phyloP scores from a whole-genome alignment of 2,329 filamentous ascomycete genomes.

The Neonectria ditissima region DNA sequence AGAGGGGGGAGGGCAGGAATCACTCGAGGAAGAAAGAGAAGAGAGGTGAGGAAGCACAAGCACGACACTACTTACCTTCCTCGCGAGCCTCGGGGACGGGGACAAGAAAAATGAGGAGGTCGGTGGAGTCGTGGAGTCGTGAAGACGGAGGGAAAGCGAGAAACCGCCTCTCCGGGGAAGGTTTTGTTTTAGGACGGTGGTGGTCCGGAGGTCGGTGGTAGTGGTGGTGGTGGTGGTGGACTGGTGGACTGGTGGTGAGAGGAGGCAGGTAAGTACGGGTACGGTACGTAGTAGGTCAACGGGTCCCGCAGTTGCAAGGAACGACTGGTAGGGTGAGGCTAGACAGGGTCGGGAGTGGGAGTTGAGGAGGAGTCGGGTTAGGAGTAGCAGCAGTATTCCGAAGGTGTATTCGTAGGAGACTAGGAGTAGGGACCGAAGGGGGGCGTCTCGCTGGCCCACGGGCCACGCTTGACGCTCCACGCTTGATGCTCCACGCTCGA shows the following conservation, averaged over 20 bases:
- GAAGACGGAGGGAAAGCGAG: constrained; percentile 49
- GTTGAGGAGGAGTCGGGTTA: constrained; percentile 24
- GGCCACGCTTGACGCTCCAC: constrained; percentile 20
- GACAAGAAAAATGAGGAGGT: constrained; percentile 49
- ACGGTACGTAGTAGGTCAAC: constrained; percentile 42
- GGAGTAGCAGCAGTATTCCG: constrained; percentile 1
- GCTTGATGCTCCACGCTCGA: constrained; percentile 17
- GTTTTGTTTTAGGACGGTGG: constrained; percentile 51
- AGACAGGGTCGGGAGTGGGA: constrained; percentile 35
- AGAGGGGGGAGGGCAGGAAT: constrained; percentile 23
- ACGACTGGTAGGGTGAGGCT: constrained; percentile 42
- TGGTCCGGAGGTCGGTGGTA: constrained; percentile 45
- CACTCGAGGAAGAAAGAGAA: constrained; percentile 35
- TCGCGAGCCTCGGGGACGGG: constrained; percentile 44
- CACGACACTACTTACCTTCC: constrained; percentile 32
- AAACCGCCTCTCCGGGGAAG: constrained; percentile 45
- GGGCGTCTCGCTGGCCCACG: constrained; percentile 8
- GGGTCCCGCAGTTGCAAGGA: constrained; percentile 40
- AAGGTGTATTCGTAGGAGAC: constrained; percentile 7
- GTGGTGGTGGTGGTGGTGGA: constrained; percentile 30
- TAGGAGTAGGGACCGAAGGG: constrained; percentile 7
- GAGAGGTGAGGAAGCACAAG: constrained; percentile 46
- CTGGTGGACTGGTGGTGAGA: constrained; percentile 43
- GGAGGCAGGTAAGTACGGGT: constrained; percentile 47
- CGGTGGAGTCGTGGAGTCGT: constrained; percentile 52